Percentiles rank a stretch among this genome's conserved stretches.
phyloP scores from a whole-genome alignment of 176 grass and related monocot species.

The Otatea glauca region DNA sequence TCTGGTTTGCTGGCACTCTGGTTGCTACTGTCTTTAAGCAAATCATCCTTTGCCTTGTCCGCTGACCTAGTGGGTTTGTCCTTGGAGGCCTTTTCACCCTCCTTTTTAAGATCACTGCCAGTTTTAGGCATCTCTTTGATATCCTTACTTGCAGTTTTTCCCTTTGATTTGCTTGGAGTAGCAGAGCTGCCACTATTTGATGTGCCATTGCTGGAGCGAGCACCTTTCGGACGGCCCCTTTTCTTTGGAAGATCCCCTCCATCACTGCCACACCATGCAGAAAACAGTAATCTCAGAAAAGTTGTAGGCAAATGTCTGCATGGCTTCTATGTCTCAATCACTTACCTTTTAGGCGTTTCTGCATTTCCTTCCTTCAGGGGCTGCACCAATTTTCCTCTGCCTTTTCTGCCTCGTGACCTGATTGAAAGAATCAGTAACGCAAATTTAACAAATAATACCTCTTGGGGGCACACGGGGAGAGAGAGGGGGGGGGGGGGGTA shows the following conservation, averaged over 20 bases:
- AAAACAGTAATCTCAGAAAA: slow-evolving; percentile 37
- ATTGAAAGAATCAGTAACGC: slow-evolving; percentile 34
- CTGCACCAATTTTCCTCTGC: slow-evolving; percentile 35
- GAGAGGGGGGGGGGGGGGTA: neutral
- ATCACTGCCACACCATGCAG: slow-evolving; percentile 39
- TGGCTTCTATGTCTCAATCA: slow-evolving; percentile 1
- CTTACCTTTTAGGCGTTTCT: slow-evolving; percentile 66
- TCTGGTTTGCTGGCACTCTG: slow-evolving; percentile 44
- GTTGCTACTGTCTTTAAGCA: slow-evolving; percentile 39
- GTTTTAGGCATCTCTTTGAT: slow-evolving; percentile 44
- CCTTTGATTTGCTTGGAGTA: slow-evolving; percentile 51
- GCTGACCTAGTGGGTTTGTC: slow-evolving; percentile 27
- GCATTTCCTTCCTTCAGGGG: slow-evolving; percentile 44
- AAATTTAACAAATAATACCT: slow-evolving; percentile 31
- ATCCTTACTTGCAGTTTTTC: slow-evolving; percentile 50
- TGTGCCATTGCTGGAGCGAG: slow-evolving; percentile 42
- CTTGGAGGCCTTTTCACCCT: slow-evolving; percentile 42
- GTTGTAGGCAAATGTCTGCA: neutral
- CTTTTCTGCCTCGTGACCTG: slow-evolving; percentile 54
- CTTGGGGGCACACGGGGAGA: neutral
- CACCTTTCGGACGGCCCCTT: slow-evolving; percentile 67
- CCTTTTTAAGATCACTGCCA: slow-evolving; percentile 36
- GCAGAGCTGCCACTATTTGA: slow-evolving; percentile 32
- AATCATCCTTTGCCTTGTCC: slow-evolving; percentile 47
- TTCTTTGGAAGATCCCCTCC: slow-evolving; percentile 53